These are phyloP conservation scores for Eucalyptus curtisii DNA, from an alignment of 345 rosid genomes.

Conservation along the genomic window DNA sequence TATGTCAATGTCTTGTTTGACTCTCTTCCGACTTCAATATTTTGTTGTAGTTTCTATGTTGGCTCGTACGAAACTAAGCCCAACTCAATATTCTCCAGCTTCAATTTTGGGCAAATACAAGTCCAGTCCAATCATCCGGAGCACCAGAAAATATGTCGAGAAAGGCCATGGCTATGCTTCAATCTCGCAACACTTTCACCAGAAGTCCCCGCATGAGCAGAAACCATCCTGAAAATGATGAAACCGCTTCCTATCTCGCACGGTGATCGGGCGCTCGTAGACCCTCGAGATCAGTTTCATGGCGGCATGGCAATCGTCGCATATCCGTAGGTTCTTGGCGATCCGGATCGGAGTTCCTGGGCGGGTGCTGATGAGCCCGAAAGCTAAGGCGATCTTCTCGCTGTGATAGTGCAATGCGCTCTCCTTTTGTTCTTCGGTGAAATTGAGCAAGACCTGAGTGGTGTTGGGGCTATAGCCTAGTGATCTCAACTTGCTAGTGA, in stretches of 20 bases:
- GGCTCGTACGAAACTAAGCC: background rate
- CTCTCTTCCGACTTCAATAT: background rate
- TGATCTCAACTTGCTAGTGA: conserved; percentile 20
- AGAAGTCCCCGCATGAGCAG: conserved; percentile 55
- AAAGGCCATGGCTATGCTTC: background rate
- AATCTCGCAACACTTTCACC: conserved; percentile 7
- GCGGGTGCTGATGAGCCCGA: conserved; percentile 46
- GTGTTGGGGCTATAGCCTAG: conserved; percentile 43
- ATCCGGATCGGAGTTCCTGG: conserved; percentile 28
- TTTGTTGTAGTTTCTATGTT: background rate
- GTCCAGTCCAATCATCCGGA: background rate
- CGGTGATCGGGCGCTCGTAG: conserved; percentile 33
- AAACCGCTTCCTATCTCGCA: conserved; percentile 56
- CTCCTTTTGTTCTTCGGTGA: conserved; percentile 46
- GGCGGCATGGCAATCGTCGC: conserved; percentile 65
- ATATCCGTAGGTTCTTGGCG: conserved; percentile 59
- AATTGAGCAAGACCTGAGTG: conserved; percentile 38
- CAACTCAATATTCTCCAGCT: background rate
- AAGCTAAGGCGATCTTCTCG: conserved; percentile 64
- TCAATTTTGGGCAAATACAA: background rate
- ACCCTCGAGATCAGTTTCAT: conserved; percentile 48
- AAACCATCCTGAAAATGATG: conserved; percentile 63
- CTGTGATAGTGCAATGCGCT: conserved; percentile 41
- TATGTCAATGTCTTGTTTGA: background rate
- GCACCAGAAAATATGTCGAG: background rate